Base-by-base conservation (phyloP, 192 early-diverging fungal species). In the Chytriomyces sp. region DNA sequence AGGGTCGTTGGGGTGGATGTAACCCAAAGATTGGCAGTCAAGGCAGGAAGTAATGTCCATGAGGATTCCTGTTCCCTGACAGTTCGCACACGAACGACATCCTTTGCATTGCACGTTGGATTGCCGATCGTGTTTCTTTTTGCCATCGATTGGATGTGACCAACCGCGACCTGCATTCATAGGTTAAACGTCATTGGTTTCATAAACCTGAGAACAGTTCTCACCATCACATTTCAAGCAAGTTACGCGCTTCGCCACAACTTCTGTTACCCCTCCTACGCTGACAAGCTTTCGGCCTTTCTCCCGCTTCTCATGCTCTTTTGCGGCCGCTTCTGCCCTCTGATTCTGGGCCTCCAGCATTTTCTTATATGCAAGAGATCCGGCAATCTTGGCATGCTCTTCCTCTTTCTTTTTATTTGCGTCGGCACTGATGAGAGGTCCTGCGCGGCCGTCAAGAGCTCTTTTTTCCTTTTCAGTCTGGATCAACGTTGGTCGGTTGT, bases 1-100 rank as follows among this genome's bases (percentile, higher is more conserved):
- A 4, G 68, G 68, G 8, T 70, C 68, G 39, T 70, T 70, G 53
- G 56, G 68, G 36, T 70, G 68, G 54, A 70, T 59, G 39, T 59
- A 70, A 41, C 68, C 68, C 22, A 68, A 52, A 14, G 65, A 68
- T 49, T 68, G 65, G 31, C 65, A 70, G 33, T 70, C 68, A 12
- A 70, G 49, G 0, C 68, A 70, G 8, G 55, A 6, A 2, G 68
- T 70, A 12, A 28, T 59, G 30, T 59, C 68, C 5, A 59, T 10
- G 19, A 59, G 39, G 26, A 70, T 39, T 26, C 68, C 56, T 10
- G 68, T 70, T 1, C 68, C 68, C 28, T 22, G 41, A 38, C 68
- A 70, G 36, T 6, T 41, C 0, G 56, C 14, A 39, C 68, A 70
- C 5, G 57, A 44, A 17, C 68, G 54, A 31, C 56, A 70, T 19